Conservation (phyloP, 169 alveolate species). For the Eimeria necatrix region DNA sequence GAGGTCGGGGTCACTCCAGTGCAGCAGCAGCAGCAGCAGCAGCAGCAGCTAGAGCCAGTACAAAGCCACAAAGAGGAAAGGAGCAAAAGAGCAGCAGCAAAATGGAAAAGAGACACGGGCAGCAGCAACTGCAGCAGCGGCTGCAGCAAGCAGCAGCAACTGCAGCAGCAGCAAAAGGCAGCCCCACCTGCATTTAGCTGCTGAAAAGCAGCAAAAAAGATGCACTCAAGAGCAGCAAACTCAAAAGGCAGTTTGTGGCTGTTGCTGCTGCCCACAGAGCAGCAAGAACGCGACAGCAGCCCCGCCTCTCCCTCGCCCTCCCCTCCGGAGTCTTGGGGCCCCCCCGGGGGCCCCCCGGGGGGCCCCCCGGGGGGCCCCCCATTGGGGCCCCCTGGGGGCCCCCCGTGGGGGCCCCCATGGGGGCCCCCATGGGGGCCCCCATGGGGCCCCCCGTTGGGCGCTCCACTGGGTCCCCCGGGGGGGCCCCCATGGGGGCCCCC, state of each 20-base stretch:
- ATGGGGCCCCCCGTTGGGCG: not conserved
- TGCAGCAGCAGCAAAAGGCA: constrained; percentile 6
- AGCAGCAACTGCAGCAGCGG: not conserved
- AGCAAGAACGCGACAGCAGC: not conserved
- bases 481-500: not conserved
- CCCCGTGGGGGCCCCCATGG: not conserved
- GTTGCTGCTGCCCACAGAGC: constrained; percentile 55
- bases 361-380: constrained; percentile 10
- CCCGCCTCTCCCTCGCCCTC: not conserved
- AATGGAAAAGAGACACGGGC: not conserved
- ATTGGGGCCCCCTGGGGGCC: not conserved
- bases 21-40: too few relatives aligned
- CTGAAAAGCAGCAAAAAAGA: constrained; percentile 88
- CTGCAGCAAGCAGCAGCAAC: not conserved
- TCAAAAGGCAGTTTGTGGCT: constrained; percentile 86
- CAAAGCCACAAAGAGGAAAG: not conserved
- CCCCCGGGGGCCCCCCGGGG: too few relatives aligned
- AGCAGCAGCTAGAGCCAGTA: not conserved
- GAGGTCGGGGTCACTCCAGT: too few relatives aligned
- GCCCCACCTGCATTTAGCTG: constrained; percentile 77
- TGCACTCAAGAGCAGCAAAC: constrained; percentile 90
- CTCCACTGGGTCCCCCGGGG: too few relatives aligned
- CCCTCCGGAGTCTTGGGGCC: not conserved
- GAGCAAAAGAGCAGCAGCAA: not conserved
- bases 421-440: not conserved